phyloP scores from a whole-genome alignment of 83 land plant genomes.

The Picea abies region DNA sequence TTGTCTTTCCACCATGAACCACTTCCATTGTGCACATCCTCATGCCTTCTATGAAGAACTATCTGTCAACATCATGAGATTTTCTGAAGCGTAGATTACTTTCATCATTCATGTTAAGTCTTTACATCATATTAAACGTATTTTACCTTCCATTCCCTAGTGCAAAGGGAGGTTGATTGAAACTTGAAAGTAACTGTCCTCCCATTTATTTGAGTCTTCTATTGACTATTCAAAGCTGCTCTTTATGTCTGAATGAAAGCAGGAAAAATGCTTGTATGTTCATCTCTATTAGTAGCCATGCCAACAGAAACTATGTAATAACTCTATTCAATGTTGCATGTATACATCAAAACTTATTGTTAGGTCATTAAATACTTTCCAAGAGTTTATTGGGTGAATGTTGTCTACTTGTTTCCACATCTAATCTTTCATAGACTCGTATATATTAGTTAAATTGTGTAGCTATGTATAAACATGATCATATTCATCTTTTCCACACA shows the following conservation, averaged over 20 bases:
- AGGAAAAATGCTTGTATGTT: background rate
- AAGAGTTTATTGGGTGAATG: constrained; percentile 6
- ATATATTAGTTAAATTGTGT: background rate
- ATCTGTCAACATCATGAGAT: background rate
- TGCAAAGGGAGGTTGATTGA: background rate
- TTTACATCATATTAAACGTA: background rate
- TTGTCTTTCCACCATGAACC: background rate
- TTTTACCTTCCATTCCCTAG: background rate
- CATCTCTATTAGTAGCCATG: background rate
- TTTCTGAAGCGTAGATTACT: background rate
- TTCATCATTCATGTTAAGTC: background rate
- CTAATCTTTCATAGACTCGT: background rate
- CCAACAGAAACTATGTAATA: background rate
- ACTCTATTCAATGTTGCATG: background rate
- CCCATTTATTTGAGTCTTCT: background rate
- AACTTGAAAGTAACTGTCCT: background rate
- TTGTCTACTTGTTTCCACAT: background rate
- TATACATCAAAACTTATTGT: background rate
- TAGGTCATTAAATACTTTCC: background rate
- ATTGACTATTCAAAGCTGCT: background rate
- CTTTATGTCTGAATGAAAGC: background rate
- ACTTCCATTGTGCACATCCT: background rate
- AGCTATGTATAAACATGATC: background rate
- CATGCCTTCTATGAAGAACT: background rate
- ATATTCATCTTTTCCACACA: background rate